Evolutionary conservation across 164 flowering plant genomes (phyloP), one percentile per base, ranked within the genome.

Genomic region (Euptelea pleiosperma): DNA sequence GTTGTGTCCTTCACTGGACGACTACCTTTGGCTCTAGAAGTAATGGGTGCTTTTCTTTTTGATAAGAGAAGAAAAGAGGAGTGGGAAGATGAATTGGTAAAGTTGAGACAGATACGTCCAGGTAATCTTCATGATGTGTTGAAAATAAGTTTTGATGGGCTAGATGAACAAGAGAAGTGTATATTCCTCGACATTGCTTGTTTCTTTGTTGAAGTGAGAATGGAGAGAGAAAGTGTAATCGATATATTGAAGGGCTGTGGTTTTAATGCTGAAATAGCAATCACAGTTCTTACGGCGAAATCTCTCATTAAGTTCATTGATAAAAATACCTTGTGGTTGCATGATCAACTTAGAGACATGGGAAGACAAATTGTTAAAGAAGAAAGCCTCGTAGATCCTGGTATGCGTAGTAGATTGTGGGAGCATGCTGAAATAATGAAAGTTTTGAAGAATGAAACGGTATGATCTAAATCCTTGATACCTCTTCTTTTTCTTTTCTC

Each of bases 111-210:
- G 26, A 72, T 67, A 49, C 75, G 66, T 2, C 72, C 71, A 1
- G 5, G 25, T 29, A 8, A 63, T 34, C 66, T 79, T 26, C 81
- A 74, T 5, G 66, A 61, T 60, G 66, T 71, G 24, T 43, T 82
- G 22, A 54, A 56, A 65, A 58, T 78, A 55, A 80, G 84, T 59
- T 82, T 49, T 65, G 64, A 82, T 60, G 78, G 57, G 4, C 68
- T 82, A 15, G 75, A 78, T 72, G 57, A n/a, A n/a, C n/a, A n/a
- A n/a, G n/a, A n/a, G n/a, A n/a, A n/a, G n/a, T n/a, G n/a, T n/a
- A n/a, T n/a, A 63, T 82, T 77, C 61, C 81, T 79, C 18, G 84
- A 82, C 47, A 74, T 76, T 51, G 77, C 84, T 30, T 76, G 82
- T 53, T 65, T 79, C 3, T 74, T 82, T 48, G 59, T 68, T 50